A percentile compares a stretch with the other conserved stretches of the same genome.
These are phyloP conservation scores for Gracilaria domingensis DNA, from an alignment of 23 red algal genomes.

Conservation along the genomic window DNA sequence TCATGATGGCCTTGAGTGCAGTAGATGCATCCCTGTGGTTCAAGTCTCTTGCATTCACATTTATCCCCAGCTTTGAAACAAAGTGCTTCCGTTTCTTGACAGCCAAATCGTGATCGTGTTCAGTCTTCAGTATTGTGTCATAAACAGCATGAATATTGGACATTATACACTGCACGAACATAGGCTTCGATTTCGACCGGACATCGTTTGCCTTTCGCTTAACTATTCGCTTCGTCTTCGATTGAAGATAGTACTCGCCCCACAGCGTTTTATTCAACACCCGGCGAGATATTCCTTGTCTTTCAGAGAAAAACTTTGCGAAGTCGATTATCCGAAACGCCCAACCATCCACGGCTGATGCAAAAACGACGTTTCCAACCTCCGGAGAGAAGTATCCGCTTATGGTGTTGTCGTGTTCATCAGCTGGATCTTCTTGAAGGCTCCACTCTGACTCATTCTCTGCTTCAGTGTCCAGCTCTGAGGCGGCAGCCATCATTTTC, in stretches of 20 bases:
- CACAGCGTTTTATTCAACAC: constrained; percentile 88
- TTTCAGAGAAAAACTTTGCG: constrained; percentile 77
- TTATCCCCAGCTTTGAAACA: constrained; percentile 76
- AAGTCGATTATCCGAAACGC: constrained; percentile 96
- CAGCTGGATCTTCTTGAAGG: constrained; percentile 24
- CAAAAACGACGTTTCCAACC: constrained; percentile 96
- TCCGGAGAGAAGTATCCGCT: constrained; percentile 91
- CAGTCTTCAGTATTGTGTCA: constrained; percentile 59
- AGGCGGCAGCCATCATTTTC: constrained; percentile 70
- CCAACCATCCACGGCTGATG: constrained; percentile 95
- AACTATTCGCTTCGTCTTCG: constrained; percentile 85
- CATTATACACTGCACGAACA: constrained; percentile 98
- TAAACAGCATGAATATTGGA: constrained; percentile 88
- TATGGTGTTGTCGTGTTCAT: not conserved
- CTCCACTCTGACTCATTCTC: constrained; percentile 56
- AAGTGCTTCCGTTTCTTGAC: constrained; percentile 83
- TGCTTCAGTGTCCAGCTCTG: constrained; percentile 12
- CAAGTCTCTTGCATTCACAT: constrained; percentile 79
- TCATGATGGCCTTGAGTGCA: constrained; percentile 91
- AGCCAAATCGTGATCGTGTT: constrained; percentile 46
- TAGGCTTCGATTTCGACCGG: constrained; percentile 50
- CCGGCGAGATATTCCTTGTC: constrained; percentile 71
- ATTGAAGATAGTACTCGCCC: constrained; percentile 92
- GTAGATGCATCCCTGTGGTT: constrained; percentile 80
- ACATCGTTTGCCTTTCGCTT: constrained; percentile 57